Conservation (phyloP, 352 stramenopile genomes). For the Phytophthora pinifolia region DNA sequence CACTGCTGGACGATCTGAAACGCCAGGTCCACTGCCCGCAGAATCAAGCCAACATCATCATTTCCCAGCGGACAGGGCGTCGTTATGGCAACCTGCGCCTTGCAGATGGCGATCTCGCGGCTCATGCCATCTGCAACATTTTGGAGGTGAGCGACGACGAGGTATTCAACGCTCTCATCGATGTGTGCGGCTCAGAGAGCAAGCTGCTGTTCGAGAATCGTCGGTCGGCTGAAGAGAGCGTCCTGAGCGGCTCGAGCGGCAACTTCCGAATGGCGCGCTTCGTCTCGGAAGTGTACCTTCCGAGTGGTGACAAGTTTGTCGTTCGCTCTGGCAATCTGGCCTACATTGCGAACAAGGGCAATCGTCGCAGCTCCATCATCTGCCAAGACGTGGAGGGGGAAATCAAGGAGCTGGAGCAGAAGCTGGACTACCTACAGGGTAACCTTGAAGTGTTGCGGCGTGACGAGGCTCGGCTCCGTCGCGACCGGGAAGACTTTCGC, state of each 20-base stretch:
- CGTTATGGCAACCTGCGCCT: conserved; percentile 62
- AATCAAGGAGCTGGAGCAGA: conserved; percentile 55
- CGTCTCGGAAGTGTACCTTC: conserved; percentile 72
- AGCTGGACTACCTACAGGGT: conserved; percentile 48
- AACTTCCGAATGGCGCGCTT: conserved; percentile 64
- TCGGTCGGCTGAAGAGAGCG: conserved; percentile 49
- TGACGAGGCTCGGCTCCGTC: conserved; percentile 49
- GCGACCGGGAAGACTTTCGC: conserved; percentile 44
- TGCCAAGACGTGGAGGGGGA: conserved; percentile 71
- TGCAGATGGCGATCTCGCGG: conserved; percentile 44
- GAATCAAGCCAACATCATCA: conserved; percentile 83
- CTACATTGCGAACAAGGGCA: conserved; percentile 79
- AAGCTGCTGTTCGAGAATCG: conserved; percentile 73
- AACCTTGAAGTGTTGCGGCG: conserved; percentile 50
- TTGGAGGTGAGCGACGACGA: conserved; percentile 72
- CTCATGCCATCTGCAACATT: conserved; percentile 79
- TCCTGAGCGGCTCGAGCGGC: conserved; percentile 57
- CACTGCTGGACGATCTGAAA: conserved; percentile 74
- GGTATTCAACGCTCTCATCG: conserved; percentile 82
- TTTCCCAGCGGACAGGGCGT: conserved; percentile 54
- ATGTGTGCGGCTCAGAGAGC: conserved; percentile 76
- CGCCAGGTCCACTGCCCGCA: conserved; percentile 57
- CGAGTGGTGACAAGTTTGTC: conserved; percentile 75
- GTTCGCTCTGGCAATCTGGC: conserved; percentile 75
- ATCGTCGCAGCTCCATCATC: conserved; percentile 65